phyloP scores from a whole-genome alignment of 2,329 filamentous ascomycete genomes.

The Calycina marina region DNA sequence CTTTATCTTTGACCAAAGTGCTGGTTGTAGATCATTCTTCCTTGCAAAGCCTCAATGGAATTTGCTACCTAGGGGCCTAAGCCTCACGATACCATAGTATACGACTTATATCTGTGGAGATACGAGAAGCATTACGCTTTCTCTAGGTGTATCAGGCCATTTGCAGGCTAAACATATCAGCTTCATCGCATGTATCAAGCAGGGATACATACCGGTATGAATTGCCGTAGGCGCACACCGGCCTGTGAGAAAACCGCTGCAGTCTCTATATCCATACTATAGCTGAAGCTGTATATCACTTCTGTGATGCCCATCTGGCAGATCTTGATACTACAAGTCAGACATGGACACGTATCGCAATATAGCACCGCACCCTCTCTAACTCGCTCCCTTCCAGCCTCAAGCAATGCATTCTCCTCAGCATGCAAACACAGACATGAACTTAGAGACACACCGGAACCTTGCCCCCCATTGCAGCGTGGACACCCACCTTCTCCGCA shows the following conservation, averaged over 20 bases:
- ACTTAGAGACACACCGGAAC: conserved; percentile 56
- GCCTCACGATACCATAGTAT: too few species aligned
- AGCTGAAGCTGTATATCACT: conserved; percentile 86
- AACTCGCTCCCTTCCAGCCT: conserved; percentile 84
- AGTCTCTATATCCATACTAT: conserved; percentile 83
- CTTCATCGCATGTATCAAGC: conserved; percentile 8
- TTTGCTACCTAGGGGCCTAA: too few species aligned
- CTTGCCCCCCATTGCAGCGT: conserved; percentile 66
- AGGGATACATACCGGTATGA: conserved; percentile 55
- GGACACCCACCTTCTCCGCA: conserved; percentile 85
- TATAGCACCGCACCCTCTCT: conserved; percentile 72
- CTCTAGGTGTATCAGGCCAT: conserved; percentile 49
- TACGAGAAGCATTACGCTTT: conserved; percentile 22
- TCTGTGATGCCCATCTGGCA: conserved; percentile 90
- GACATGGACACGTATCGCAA: conserved; percentile 90
- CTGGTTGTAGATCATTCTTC: too few species aligned
- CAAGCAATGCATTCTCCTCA: conserved; percentile 90
- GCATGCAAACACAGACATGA: conserved; percentile 96
- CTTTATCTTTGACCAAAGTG: too few species aligned
- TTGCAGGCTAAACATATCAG: conserved; percentile 35
- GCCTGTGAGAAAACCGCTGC: conserved; percentile 72
- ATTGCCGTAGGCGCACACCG: conserved; percentile 75
- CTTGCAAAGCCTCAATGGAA: too few species aligned
- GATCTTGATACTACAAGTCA: conserved; percentile 98
- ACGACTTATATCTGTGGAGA: too few species aligned